Evolutionary conservation across 2,329 filamentous ascomycete species (phyloP), one percentile per base, ranked within the genome.

Genomic region (Oidium heveae): DNA sequence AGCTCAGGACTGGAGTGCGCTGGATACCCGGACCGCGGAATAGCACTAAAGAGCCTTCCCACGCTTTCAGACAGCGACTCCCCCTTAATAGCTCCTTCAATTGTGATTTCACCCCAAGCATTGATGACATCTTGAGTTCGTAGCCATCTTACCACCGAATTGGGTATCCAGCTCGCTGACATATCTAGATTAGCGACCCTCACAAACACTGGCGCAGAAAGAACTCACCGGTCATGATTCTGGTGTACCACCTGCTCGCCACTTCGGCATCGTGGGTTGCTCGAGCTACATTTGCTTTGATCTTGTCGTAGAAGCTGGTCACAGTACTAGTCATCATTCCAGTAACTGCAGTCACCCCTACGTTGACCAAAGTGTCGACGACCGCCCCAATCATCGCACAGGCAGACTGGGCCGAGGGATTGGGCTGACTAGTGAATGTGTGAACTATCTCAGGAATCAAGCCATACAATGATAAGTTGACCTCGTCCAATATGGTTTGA

Each of bases 391-490:
- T 47, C 15, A 47, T 47, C 13, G 44, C 44, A 47, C 44, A 47
- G n/a, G 44, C 44, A 4, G n/a, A 6, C 22, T 47, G 44, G 22
- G 44, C 44, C 8, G 44, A 43, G 37, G 54, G 10, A 50, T 16
- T 9, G 43, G 54, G 12, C 50, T 46, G n/a, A 53, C 28, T 55
- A 41, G 53, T 53, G 41, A 53, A 53, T 20, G 44, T 51, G 16
- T 44, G 18, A 18, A 55, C 47, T 7, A 57, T 53, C 37, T 53
- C 33, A 9, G 54, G 54, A 28, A 55, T 47, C n/a, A 55, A 18
- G 28, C 55, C 55, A 34, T 54, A 46, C 16, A 50, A 18, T 24
- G 36, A 50, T 7, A 49, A 39, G 13, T 55, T 41, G 10, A 47
- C 51, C 18, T 52, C 51, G 16, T 54, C 52, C 46, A 51, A 16